Conservation (phyloP, 2,329 filamentous ascomycete species). For the Aspergillus sp. region DNA sequence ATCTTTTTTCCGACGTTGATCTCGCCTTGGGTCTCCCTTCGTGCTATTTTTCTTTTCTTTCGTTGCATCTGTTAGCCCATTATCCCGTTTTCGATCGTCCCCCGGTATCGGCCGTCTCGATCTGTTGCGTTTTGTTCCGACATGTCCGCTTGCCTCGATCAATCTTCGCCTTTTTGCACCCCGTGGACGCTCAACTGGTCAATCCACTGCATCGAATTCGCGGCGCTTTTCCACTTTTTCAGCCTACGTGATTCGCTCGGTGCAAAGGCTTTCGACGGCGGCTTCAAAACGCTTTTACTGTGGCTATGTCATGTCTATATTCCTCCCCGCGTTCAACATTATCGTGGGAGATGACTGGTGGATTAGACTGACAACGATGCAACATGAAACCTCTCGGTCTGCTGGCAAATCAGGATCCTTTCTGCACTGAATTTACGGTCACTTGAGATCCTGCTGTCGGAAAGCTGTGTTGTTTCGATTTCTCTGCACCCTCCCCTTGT, state of each 20-base stretch:
- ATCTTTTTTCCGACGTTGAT: slow-evolving; percentile 31
- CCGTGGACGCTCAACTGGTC: neutral
- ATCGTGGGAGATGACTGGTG: slow-evolving; percentile 17
- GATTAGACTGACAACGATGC: slow-evolving; percentile 34
- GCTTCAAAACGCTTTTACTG: slow-evolving; percentile 32
- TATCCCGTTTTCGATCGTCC: slow-evolving; percentile 34
- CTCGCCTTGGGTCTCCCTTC: slow-evolving; percentile 31
- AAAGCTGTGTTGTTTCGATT: slow-evolving; percentile 9
- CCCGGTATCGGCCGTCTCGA: slow-evolving; percentile 34
- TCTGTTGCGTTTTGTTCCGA: slow-evolving; percentile 21
- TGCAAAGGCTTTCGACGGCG: slow-evolving; percentile 22
- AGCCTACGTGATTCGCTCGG: slow-evolving; percentile 12
- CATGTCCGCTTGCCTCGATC: slow-evolving; percentile 17
- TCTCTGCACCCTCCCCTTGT: neutral
- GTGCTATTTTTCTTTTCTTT: slow-evolving; percentile 21
- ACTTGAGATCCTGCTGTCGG: slow-evolving; percentile 14
- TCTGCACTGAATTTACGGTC: slow-evolving; percentile 18
- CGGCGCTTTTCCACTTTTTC: slow-evolving; percentile 7
- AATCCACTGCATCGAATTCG: slow-evolving; percentile 2
- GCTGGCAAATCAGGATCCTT: slow-evolving; percentile 16
- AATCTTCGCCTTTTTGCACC: slow-evolving; percentile 7
- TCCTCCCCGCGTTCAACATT: slow-evolving; percentile 15
- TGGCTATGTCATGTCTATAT: slow-evolving; percentile 36
- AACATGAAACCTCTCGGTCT: slow-evolving; percentile 27
- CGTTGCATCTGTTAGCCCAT: slow-evolving; percentile 36